Evolutionary conservation across 202 grass and related monocot genomes (phyloP), one percentile per base, ranked within the genome.

Genomic region (Setaria italica): DNA sequence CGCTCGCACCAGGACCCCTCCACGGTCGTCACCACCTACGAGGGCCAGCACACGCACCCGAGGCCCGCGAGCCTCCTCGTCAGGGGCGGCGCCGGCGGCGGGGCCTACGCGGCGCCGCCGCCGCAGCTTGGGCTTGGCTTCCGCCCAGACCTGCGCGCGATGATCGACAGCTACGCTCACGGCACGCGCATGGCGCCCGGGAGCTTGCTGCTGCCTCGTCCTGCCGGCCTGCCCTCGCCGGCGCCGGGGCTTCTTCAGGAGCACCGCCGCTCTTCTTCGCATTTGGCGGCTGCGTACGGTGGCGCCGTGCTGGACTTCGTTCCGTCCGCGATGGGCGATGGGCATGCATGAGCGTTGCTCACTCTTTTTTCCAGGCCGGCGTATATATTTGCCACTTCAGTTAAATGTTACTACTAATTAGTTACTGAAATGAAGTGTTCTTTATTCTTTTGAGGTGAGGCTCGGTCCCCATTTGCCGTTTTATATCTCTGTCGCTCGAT

Each of bases 21-120:
- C 5, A 82, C 73, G 5, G 95, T 98, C 43, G 87, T 98, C 84
- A 98, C 93, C 8, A 98, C 95, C 0, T 98, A 98, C 54, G 93
- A 98, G 67, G 95, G 93, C 0, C 88, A 92, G 65, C 95, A 95
- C 86, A 87, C 48, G 1, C 93, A 94, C 80, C 89, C 81, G 55
- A 90, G 70, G 76, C 87, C 92, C 7, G 9, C 67, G 2, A 74
- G 50, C 30, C 66, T 91, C 35, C 11, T 50, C 48, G 15, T 73
- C 33, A 13, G 37, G 62, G 53, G 21, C 2, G 3, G 2, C n/a
- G 19, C 16, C 12, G 3, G 9, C n/a, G 55, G 6, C 55, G 55
- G 55, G 6, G 7, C 56, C 57, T 60, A 60, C 60, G 25, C 55
- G n/a, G 7, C 70, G 37, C n/a, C 60, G n/a, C 75, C 46, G 29